phyloP scores from a whole-genome alignment of 192 early-diverging fungal genomes.

The Haplosporangium gracile region DNA sequence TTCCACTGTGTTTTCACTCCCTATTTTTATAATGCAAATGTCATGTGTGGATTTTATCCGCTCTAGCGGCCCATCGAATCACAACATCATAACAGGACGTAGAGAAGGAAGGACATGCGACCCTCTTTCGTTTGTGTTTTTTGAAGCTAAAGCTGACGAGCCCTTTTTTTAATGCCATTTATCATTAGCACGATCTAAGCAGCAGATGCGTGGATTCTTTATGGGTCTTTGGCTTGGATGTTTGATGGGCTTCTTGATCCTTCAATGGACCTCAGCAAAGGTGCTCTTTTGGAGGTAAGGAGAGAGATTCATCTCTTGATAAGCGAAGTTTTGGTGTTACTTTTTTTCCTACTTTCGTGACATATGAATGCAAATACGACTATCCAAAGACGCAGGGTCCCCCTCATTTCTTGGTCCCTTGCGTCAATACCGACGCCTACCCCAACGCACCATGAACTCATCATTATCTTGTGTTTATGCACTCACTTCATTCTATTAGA shows the following conservation, averaged over 20 bases:
- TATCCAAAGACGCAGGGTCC: neutral
- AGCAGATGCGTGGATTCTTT: constrained; percentile 48
- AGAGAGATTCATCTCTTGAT: neutral
- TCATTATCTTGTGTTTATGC: constrained; percentile 4
- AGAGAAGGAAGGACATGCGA: neutral
- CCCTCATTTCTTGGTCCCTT: neutral
- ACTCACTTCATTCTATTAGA: neutral
- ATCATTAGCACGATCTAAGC: constrained; percentile 41
- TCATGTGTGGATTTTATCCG: constrained; percentile 11
- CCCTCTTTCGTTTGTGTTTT: neutral
- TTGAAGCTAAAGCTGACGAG: neutral
- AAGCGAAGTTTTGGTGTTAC: neutral
- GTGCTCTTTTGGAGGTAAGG: constrained; percentile 28
- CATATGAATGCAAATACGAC: neutral
- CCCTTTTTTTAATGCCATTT: neutral
- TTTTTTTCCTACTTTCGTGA: neutral
- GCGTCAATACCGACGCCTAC: neutral
- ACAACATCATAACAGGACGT: neutral
- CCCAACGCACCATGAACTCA: constrained; percentile 6
- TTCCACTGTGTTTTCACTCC: neutral
- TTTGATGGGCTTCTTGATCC: constrained; percentile 30
- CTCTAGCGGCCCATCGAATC: constrained; percentile 1
- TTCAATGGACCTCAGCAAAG: constrained; percentile 41
- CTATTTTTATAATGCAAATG: neutral
- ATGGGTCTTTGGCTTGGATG: constrained; percentile 51